Evolutionary conservation across 1,284 basidiomycete genomes (phyloP).

Genomic region (Sporisorium exsertum): DNA sequence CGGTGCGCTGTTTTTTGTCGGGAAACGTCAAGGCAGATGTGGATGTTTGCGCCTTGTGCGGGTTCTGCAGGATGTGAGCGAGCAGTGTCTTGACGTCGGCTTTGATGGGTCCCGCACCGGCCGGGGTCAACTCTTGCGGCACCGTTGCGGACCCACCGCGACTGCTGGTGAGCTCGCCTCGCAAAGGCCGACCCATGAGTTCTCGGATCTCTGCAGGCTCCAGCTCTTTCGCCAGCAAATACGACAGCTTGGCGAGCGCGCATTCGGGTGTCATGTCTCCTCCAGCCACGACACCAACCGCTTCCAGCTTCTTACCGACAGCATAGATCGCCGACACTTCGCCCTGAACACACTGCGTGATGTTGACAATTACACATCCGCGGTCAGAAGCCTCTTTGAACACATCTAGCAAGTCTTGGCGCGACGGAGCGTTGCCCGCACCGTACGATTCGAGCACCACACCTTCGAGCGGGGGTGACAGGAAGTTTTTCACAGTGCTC

Average conservation of each 20-base stretch:
- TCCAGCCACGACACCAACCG: conserved; percentile 60
- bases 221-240: conserved; percentile 87
- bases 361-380: conserved; percentile 88
- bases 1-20: background rate
- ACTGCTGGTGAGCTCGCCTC: conserved; percentile 81
- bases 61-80: conserved; percentile 47
- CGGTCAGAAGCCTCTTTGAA: conserved; percentile 83
- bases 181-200: conserved; percentile 81
- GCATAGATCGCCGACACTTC: conserved; percentile 75
- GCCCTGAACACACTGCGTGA: conserved; percentile 84
- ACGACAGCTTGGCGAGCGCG: conserved; percentile 86
- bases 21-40: background rate
- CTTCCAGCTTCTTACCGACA: conserved; percentile 79
- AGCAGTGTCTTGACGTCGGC: conserved; percentile 43
- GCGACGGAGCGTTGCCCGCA: conserved; percentile 75
- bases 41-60: conserved; percentile 24
- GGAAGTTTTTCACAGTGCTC: conserved; percentile 59
- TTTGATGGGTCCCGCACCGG: conserved; percentile 26
- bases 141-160: conserved; percentile 14
- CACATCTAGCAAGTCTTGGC: conserved; percentile 71
- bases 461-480: conserved; percentile 60
- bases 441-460: conserved; percentile 90
- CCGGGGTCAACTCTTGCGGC: conserved; percentile 37
- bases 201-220: conserved; percentile 77
- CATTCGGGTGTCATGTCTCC: conserved; percentile 94